Evolutionary conservation across 208 protist genomes (phyloP), one percentile per base, ranked within the genome.

Genomic region (Trypanosoma avium): DNA sequence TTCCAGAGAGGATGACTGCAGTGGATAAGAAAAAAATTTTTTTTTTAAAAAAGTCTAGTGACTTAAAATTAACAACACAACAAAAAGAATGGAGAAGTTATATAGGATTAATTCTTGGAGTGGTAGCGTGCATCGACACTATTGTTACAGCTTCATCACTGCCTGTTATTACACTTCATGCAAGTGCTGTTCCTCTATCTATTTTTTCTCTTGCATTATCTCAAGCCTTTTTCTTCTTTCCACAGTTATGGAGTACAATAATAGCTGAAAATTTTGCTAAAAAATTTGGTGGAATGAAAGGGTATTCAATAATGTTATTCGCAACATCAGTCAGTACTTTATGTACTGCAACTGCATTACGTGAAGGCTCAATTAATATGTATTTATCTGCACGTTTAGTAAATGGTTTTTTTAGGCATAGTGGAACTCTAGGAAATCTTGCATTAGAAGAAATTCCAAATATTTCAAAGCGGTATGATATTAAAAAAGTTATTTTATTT

Each of bases 371-470:
- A 2, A 46, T 87, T 10, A 49, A 57, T 29, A 59, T 93, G 19
- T 90, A 86, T 49, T 73, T 85, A 2, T 21, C 67, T n/a, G 32
- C 84, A 32, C 77, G 81, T 40, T 45, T 86, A 12, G 0, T 90
- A 21, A 85, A 70, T 53, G 87, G 87, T 22, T 4, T 87, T 7
- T 77, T 90, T 48, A 69, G 77, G 0, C 87, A 93, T 38, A 61
- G 67, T 8, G 38, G n/a, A 22, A 40, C 54, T 19, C 13, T 65
- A 32, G 24, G 63, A 38, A 33, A 27, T n/a, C 10, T 67, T 47
- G 40, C 54, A 27, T 3, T 22, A 9, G 29, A 70, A 36, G 62
- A 68, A 49, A 32, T 57, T 5, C 43, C 58, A 29, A 24, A 26
- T 9, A 35, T 21, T 19, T 50, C 32, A 10, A 45, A 54, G 7